Evolutionary conservation across 495 filamentous ascomycete species (phyloP), one percentile per base, ranked within the genome.

Genomic region (Haplographium delicatum): DNA sequence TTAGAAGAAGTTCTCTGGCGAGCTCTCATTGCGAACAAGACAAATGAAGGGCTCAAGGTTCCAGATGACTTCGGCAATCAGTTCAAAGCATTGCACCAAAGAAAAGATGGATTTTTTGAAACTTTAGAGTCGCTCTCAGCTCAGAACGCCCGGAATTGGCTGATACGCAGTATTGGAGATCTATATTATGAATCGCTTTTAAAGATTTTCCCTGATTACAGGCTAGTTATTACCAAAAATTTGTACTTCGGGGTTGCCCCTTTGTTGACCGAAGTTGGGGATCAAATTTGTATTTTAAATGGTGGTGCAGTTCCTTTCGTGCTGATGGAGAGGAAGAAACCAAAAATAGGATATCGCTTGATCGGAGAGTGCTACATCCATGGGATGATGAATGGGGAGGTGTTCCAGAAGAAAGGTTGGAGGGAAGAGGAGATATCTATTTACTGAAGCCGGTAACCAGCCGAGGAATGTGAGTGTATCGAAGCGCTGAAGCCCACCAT

Each of bases 351-450:
- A n/a, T n/a, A n/a, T n/a, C 23, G 40, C 22, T 44, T 11, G 40
- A n/a, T 44, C 10, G 40, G 40, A 44, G 19, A 44, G 16, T 25
- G 6, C 23, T 44, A 44, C 13, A 23, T n/a, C 40, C 40, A 44
- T 44, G 40, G 40, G 40, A 44, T 44, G 19, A 44, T 44, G 40
- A 19, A 44, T 44, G 40, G 40, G 26, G 40, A 44, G 20, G 40
- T 23, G 26, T 44, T 44, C 22, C 7, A 39, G 35, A 39, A 19
- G 35, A 19, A 19, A 19, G 35, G 35, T 39, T 39, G 18, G 35
- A 39, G 16, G 35, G 35, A 19, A 15, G 35, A 19, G 11, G 35
- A 39, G 1, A 19, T 4, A 5, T 11, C 22, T 39, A 39, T 5
- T 39, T 19, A 19, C 35, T 38, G n/a, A n/a, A n/a, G n/a, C n/a